Conservation (phyloP, 306 rosid genomes). For the Rosa rugosa region DNA sequence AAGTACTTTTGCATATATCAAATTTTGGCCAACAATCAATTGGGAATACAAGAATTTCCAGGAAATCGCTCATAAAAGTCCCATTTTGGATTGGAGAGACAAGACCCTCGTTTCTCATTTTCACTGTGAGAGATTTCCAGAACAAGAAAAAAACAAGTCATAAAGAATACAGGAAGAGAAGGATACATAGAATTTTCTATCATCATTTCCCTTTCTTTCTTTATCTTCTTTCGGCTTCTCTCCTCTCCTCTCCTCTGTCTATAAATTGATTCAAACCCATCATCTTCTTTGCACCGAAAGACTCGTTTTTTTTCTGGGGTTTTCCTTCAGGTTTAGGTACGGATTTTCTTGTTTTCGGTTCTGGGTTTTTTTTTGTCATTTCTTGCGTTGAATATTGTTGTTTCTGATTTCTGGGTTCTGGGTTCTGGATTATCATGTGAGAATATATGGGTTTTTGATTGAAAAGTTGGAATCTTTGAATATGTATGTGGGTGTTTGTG, state of each 20-base stretch:
- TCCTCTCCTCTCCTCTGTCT: not conserved
- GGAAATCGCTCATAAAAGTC: slow-evolving; percentile 1
- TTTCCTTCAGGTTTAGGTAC: not conserved
- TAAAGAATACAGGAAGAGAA: not conserved
- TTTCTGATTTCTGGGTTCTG: slow-evolving; percentile 8
- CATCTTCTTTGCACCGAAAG: not conserved
- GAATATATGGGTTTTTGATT: not conserved
- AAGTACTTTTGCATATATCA: not conserved
- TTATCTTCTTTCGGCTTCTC: not conserved
- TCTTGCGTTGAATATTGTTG: slow-evolving; percentile 14
- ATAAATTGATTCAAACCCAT: slow-evolving; percentile 3
- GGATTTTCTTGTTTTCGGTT: not conserved
- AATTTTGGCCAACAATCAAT: not conserved
- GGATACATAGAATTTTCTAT: slow-evolving; percentile 15
- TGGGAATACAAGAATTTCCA: slow-evolving; percentile 11
- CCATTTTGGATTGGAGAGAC: slow-evolving; percentile 1
- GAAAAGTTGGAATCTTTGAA: not conserved
- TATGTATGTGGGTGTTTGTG: not conserved
- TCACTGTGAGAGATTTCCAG: not conserved
- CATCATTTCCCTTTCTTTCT: slow-evolving; percentile 1
- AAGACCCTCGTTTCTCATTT: not conserved
- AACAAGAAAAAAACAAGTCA: not conserved
- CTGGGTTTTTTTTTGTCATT: not conserved
- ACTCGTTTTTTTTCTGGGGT: not conserved
- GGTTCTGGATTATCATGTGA: not conserved